Evolutionary conservation across 2,329 filamentous ascomycete species (phyloP).

Genomic region (Clarireedia monteithiana): DNA sequence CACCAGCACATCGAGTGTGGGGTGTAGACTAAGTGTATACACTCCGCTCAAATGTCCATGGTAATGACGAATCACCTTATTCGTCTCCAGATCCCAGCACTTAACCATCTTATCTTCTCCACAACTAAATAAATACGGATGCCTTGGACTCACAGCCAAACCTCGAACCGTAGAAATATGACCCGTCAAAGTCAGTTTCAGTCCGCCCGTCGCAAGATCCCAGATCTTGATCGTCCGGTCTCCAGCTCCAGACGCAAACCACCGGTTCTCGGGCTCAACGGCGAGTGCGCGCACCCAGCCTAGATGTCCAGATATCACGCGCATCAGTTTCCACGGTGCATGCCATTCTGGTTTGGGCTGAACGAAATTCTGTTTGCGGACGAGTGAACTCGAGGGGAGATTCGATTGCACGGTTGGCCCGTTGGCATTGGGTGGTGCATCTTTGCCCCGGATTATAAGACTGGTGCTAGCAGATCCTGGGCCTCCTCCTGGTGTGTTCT

Average conservation of each 20-base stretch:
- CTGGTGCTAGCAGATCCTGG: constrained; percentile 44
- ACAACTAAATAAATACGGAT: constrained; percentile 96
- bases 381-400: constrained; percentile 44
- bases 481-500: constrained; percentile 16
- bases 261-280: constrained; percentile 93
- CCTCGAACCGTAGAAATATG: constrained; percentile 92
- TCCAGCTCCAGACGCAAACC: constrained; percentile 93
- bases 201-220: constrained; percentile 83
- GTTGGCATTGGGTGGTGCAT: constrained; percentile 45
- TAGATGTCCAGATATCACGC: constrained; percentile 92
- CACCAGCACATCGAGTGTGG: constrained; percentile 87
- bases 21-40: constrained; percentile 88
- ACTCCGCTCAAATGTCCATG: constrained; percentile 95
- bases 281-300: constrained; percentile 89
- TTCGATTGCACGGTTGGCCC: constrained; percentile 43
- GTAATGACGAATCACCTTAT: constrained; percentile 97
- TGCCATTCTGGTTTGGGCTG: constrained; percentile 89
- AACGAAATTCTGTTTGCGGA: constrained; percentile 50
- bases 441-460: constrained; percentile 43
- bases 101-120: constrained; percentile 99
- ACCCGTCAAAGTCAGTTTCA: constrained; percentile 80
- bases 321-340: constrained; percentile 95
- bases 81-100: constrained; percentile 99
- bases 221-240: constrained; percentile 98
- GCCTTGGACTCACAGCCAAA: constrained; percentile 82